Conservation (phyloP, 805 yeast genomes). For the Barnettozyma vustinii region DNA sequence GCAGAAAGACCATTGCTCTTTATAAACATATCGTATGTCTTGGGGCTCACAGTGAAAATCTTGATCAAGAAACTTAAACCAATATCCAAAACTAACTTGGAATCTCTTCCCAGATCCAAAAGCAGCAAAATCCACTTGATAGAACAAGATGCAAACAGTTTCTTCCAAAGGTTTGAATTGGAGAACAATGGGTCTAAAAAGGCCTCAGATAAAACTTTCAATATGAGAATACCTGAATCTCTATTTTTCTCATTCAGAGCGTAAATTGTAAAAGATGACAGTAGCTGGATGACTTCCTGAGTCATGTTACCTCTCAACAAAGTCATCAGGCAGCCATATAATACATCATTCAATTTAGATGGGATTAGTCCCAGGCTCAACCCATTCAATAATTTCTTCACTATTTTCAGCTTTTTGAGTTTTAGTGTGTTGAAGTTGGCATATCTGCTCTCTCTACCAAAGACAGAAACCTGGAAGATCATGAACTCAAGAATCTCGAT, state of each 20-base stretch:
- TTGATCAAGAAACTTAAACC: constrained; percentile 43
- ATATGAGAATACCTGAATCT: constrained; percentile 24
- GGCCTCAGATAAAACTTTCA: constrained; percentile 26
- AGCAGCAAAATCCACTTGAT: constrained; percentile 63
- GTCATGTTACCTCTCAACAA: constrained; percentile 44
- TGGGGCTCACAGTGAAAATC: constrained; percentile 42
- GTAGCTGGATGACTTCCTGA: constrained; percentile 46
- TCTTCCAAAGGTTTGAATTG: constrained; percentile 38
- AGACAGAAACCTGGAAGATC: constrained; percentile 51
- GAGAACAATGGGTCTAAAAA: constrained; percentile 34
- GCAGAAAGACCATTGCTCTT: constrained; percentile 48
- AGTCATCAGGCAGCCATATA: constrained; percentile 35
- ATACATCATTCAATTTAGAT: constrained; percentile 23
- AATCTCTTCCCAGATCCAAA: constrained; percentile 33
- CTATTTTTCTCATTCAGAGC: constrained; percentile 34
- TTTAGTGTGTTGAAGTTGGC: constrained; percentile 46
- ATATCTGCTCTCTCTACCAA: constrained; percentile 49
- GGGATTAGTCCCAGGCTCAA: constrained; percentile 30
- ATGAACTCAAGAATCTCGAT: constrained; percentile 46
- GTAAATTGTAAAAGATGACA: constrained; percentile 48
- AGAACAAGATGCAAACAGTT: constrained; percentile 50
- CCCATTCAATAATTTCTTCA: constrained; percentile 29
- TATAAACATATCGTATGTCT: constrained; percentile 43
- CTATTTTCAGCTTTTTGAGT: constrained; percentile 45
- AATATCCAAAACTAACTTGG: constrained; percentile 25